A percentile compares a stretch with the other conserved stretches of the same genome.
Evolutionary conservation across 495 filamentous ascomycete genomes (phyloP).

Genomic region (Penicillium dipodomyicola): DNA sequence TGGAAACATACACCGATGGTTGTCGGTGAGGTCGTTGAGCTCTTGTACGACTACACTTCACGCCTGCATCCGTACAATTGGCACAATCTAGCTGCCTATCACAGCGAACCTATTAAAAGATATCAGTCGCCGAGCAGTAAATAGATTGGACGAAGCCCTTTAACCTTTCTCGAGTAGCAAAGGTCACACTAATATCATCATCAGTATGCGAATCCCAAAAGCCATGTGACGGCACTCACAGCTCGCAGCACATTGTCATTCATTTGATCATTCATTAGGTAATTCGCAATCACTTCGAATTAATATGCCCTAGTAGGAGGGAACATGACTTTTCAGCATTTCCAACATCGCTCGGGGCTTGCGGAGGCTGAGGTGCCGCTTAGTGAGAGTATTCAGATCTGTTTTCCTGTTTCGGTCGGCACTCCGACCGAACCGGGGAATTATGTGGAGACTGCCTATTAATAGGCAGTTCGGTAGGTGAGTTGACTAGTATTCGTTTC

Average conservation of each 20-base stretch:
- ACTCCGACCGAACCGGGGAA: background rate
- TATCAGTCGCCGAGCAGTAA: background rate
- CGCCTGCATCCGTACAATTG: slow-evolving; percentile 27
- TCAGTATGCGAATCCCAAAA: slow-evolving; percentile 5
- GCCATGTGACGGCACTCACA: slow-evolving; percentile 11
- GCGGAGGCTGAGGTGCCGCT: background rate
- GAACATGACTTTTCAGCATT: background rate
- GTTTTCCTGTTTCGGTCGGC: slow-evolving; percentile 5
- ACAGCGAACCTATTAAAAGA: slow-evolving; percentile 23
- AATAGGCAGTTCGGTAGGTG: too few species aligned
- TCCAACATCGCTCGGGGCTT: background rate
- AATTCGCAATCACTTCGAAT: background rate
- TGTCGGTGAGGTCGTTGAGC: slow-evolving; percentile 14
- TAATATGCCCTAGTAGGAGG: background rate
- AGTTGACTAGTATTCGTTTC: too few species aligned
- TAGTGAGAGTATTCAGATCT: background rate
- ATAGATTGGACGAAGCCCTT: background rate
- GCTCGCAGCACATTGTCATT: slow-evolving; percentile 16
- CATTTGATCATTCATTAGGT: slow-evolving; percentile 4
- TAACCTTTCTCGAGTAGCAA: slow-evolving; percentile 27
- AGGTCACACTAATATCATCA: slow-evolving; percentile 24
- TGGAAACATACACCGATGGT: slow-evolving; percentile 13
- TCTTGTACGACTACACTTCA: slow-evolving; percentile 23
- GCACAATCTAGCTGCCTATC: slow-evolving; percentile 24
- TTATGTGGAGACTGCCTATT: background rate